Percentiles rank a stretch among this genome's conserved stretches.
These are phyloP conservation scores for Talaromyces islandicus DNA, from an alignment of 2,329 filamentous ascomycete species.

Conservation along the genomic window DNA sequence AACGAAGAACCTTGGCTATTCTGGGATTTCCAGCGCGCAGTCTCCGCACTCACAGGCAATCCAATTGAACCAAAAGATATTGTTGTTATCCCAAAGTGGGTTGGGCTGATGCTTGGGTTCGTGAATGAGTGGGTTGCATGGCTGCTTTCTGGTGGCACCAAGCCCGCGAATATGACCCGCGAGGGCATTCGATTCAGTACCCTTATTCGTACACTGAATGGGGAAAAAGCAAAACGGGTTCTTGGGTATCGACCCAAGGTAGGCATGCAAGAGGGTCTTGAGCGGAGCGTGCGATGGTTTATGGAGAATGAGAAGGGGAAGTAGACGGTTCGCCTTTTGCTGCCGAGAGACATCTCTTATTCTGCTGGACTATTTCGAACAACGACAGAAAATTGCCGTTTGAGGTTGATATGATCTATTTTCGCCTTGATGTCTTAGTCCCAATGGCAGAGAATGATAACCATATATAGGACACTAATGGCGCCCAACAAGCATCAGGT, in stretches of 20 bases:
- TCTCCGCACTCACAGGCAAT: constrained; percentile 58
- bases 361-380: too few species aligned
- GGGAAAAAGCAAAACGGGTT: constrained; percentile 40
- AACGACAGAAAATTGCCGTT: too few species aligned
- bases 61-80: constrained; percentile 31
- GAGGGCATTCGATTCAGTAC: constrained; percentile 42
- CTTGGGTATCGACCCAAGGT: constrained; percentile 41
- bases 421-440: too few species aligned
- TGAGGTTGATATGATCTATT: too few species aligned
- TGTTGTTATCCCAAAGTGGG: constrained; percentile 35
- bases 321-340: not conserved
- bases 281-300: constrained; percentile 35
- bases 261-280: constrained; percentile 40
- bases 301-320: constrained; percentile 2
- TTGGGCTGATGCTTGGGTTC: constrained; percentile 22
- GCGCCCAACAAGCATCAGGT: too few species aligned
- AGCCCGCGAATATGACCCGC: constrained; percentile 40
- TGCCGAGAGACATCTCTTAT: too few species aligned
- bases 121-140: constrained; percentile 21
- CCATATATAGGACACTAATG: too few species aligned
- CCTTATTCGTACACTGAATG: constrained; percentile 43
- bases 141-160: constrained; percentile 33
- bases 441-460: too few species aligned
- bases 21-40: constrained; percentile 76
- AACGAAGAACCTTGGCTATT: constrained; percentile 86